Evolutionary conservation across 1,284 basidiomycete genomes (phyloP).

Genomic region (Jaminaea rosea): DNA sequence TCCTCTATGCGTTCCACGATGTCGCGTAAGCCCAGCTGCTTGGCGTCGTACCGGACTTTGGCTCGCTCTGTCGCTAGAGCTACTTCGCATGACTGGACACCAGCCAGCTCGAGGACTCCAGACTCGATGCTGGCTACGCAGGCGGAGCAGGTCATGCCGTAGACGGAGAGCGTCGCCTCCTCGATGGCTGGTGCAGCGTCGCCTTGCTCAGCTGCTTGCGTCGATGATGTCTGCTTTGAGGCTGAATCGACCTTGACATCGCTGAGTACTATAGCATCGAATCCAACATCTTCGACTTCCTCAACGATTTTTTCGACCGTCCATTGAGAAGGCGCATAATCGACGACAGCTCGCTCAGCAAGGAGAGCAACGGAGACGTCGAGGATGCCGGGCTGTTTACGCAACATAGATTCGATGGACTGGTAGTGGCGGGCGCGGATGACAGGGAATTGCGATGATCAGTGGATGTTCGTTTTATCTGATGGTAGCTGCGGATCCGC

Average conservation of each 20-base stretch:
- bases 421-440: conserved; percentile 2
- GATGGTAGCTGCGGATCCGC: neutral
- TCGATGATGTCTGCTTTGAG: neutral
- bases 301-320: conserved; percentile 58
- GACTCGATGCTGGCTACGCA: conserved; percentile 71
- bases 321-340: conserved; percentile 76
- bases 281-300: conserved; percentile 87
- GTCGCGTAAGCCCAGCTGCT: conserved; percentile 24
- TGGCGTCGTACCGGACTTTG: conserved; percentile 26
- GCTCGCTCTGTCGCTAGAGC: conserved; percentile 35
- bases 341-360: conserved; percentile 81
- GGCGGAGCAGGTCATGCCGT: conserved; percentile 79
- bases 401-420: conserved; percentile 86
- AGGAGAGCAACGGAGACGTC: conserved; percentile 85
- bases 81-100: conserved; percentile 27
- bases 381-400: conserved; percentile 70
- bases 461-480: too few species aligned
- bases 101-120: conserved; percentile 59
- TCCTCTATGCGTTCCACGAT: conserved; percentile 54
- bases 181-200: conserved; percentile 1
- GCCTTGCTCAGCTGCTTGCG: neutral
- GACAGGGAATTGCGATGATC: neutral
- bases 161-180: conserved; percentile 57
- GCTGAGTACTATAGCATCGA: conserved; percentile 57
- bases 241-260: neutral